Base-by-base conservation (phyloP, 176 grass and related monocot genomes). In the Tuctoria greenei region DNA sequence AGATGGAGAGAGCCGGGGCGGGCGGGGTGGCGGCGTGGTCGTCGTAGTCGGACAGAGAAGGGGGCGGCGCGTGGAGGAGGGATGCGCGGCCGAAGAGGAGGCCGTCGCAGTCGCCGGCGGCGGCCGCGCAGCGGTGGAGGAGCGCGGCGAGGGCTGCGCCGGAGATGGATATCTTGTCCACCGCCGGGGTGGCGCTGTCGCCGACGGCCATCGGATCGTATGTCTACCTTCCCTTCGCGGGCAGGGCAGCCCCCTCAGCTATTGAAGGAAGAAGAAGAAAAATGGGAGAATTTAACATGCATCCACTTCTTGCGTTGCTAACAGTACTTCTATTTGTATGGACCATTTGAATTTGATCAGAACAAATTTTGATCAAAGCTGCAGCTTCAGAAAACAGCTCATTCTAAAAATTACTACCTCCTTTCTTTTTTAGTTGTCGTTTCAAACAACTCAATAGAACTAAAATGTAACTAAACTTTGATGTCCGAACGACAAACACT, bases 101-200 rank as follows among this genome's bases (percentile, higher is more conserved):
- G 50, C 91, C 81, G 35, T 90, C 91, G 74, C 79, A 67, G 73
- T 89, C 87, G 31, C 74, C 84, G 5, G 41, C 0, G 10, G 90
- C 81, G 63, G 84, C 75, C 0, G 21, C 76, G 74, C 82, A 93
- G 64, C 87, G 78, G 43, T 93, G 84, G 17, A 93, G 84, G n/a
- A 93, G 78, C 55, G 80, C 84, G 8, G 86, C 86, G 2, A 93
- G 87, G 25, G 90, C 69, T 0, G 86, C 80, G n/a, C 86, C 86
- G 69, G 90, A 82, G 81, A 93, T 87, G 77, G 84, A 93, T 49
- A 89, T 50, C 77, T 84, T 87, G 56, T 61, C 66, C 34, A 44
- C 45, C 70, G 31, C 64, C 66, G 73, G 37, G 17, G 38, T 45
- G 43, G 56, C 44, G 72, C 15, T n/a, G 55, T 52, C 72, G 77